Conservation (phyloP, 2,329 filamentous ascomycete species). For the Aaosphaeria arxii region DNA sequence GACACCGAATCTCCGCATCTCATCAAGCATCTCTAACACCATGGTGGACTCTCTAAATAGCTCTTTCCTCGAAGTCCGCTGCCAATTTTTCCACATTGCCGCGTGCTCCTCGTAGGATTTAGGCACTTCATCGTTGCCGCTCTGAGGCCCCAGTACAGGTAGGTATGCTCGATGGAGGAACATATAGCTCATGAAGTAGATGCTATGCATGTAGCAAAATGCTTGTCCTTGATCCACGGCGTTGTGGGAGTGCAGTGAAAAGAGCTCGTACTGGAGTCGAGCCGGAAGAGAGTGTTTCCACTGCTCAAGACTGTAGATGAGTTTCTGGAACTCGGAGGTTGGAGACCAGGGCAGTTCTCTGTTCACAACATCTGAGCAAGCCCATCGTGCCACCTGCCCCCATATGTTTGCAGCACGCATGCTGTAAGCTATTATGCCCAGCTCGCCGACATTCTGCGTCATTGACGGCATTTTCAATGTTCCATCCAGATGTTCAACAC, state of each 20-base stretch:
- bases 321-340: conserved; percentile 33
- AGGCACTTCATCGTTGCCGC: conserved; percentile 27
- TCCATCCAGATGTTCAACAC: conserved; percentile 33
- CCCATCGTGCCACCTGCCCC: conserved; percentile 41
- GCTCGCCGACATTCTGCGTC: conserved; percentile 26
- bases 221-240: conserved; percentile 42
- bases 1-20: conserved; percentile 40
- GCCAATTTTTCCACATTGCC: conserved; percentile 37
- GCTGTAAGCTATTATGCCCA: conserved; percentile 39
- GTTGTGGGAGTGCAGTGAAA: conserved; percentile 39
- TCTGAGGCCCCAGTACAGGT: conserved; percentile 35
- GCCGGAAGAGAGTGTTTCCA: conserved; percentile 36
- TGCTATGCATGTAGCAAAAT: conserved; percentile 42
- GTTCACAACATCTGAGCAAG: conserved; percentile 36
- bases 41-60: conserved; percentile 35
- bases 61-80: conserved; percentile 32
- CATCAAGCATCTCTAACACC: conserved; percentile 41
- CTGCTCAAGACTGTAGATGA: conserved; percentile 31
- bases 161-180: conserved; percentile 41
- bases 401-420: conserved; percentile 40
- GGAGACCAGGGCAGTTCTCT: conserved; percentile 36
- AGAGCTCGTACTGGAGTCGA: conserved; percentile 37
- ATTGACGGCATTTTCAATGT: conserved; percentile 26
- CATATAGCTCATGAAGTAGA: conserved; percentile 42
- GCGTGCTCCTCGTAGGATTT: conserved; percentile 30